Percentiles rank a stretch among this genome's conserved stretches.
Evolutionary conservation across 208 protist species (phyloP).

Genomic region (Wallacemonas sp.): DNA sequence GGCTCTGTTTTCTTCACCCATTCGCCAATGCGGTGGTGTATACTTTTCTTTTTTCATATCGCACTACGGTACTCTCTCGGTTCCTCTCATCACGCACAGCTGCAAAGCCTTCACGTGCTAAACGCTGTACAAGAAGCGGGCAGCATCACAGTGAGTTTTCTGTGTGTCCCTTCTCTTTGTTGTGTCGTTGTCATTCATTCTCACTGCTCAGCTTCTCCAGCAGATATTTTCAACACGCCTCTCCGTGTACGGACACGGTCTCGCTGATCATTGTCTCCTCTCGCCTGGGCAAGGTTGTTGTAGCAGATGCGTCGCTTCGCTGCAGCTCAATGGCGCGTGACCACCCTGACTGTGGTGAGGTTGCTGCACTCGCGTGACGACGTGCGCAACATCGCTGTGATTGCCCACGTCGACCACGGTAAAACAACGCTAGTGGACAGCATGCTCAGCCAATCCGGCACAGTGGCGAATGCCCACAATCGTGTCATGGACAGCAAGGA

Average conservation of each 20-base stretch:
- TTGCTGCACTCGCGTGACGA: slow-evolving; percentile 61
- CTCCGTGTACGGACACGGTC: no score
- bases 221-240: no score
- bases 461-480: slow-evolving; percentile 78
- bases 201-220: no score
- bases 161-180: neutral
- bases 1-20: no score
- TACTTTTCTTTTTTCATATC: no score
- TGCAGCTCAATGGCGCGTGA: neutral
- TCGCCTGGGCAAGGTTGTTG: no score
- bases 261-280: neutral
- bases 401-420: slow-evolving; percentile 97
- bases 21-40: no score
- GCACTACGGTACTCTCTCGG: no score
- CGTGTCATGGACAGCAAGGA: slow-evolving; percentile 97
- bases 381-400: slow-evolving; percentile 96
- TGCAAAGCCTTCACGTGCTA: no score
- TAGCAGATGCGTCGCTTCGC: slow-evolving; percentile 2
- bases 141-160: neutral
- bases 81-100: no score
- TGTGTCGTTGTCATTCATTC: neutral
- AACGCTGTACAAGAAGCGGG: neutral
- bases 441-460: slow-evolving; percentile 92
- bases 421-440: slow-evolving; percentile 97
- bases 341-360: slow-evolving; percentile 16